A percentile compares a stretch with the other conserved stretches of the same genome.
These are phyloP conservation scores for Ampelocalamus luodianensis DNA, from an alignment of 176 grass and related monocot species.

Conservation along the genomic window DNA sequence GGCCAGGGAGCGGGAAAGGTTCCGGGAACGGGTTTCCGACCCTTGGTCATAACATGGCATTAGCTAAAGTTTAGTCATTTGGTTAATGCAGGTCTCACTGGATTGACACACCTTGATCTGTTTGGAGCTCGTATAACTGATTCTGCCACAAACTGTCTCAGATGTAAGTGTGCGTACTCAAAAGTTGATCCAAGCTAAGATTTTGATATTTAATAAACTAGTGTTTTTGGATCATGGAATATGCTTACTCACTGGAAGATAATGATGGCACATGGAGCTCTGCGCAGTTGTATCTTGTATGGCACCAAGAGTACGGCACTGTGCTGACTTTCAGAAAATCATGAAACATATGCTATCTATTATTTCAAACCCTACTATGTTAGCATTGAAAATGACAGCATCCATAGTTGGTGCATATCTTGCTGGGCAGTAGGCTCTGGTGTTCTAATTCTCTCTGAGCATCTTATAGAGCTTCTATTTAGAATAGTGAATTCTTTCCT, in stretches of 20 bases:
- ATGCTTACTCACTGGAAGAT: conserved; percentile 1
- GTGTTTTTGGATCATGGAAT: background rate
- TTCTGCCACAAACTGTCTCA: conserved; percentile 74
- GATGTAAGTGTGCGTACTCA: conserved; percentile 58
- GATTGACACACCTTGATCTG: conserved; percentile 91
- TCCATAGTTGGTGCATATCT: background rate
- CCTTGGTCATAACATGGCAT: background rate
- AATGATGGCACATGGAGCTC: background rate
- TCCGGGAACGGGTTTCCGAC: too few species aligned
- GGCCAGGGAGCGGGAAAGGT: too few species aligned
- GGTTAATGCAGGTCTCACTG: conserved; percentile 74
- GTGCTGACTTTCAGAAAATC: background rate
- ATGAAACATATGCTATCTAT: background rate
- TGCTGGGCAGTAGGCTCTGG: background rate
- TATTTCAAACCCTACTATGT: background rate
- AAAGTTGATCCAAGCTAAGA: conserved; percentile 7
- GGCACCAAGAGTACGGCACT: background rate
- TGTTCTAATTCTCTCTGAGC: background rate
- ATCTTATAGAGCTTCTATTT: background rate
- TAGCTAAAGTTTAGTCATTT: conserved; percentile 18
- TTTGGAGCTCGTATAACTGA: conserved; percentile 95
- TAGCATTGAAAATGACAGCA: background rate
- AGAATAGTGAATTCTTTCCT: background rate
- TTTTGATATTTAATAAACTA: background rate
- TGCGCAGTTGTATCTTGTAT: background rate